Conservation (phyloP, 148 eudicot species). For the Drosera capensis region DNA sequence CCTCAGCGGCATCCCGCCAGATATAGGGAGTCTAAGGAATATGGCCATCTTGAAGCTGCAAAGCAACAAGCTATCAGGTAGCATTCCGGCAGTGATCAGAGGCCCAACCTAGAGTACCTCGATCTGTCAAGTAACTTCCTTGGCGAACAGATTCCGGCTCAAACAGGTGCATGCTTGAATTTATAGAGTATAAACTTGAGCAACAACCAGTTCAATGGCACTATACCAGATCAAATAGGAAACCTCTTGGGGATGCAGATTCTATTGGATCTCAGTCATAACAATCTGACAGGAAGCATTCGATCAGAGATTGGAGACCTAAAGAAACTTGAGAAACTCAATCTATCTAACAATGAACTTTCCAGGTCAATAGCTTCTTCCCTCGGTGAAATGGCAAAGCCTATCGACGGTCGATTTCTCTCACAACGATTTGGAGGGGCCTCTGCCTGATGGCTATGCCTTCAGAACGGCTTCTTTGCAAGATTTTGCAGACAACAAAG, state of each 20-base stretch:
- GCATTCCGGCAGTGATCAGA: constrained; percentile 6
- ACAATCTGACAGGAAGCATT: constrained; percentile 10
- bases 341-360: constrained; percentile 20
- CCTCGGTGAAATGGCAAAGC: constrained; percentile 9
- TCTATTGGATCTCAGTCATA: constrained; percentile 19
- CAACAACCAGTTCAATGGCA: constrained; percentile 8
- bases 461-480: constrained; percentile 3
- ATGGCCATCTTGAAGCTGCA: constrained; percentile 1
- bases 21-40: constrained; percentile 3
- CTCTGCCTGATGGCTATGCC: constrained; percentile 13
- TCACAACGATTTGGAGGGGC: constrained; percentile 17
- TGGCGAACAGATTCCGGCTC: constrained; percentile 8
- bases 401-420: constrained; percentile 13
- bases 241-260: constrained; percentile 5
- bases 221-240: constrained; percentile 11
- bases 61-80: constrained; percentile 11
- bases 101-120: neutral
- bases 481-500: constrained; percentile 9
- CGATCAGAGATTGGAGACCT: constrained; percentile 8
- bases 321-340: constrained; percentile 8
- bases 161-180: constrained; percentile 4
- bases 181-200: constrained; percentile 14
- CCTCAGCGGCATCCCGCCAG: constrained; percentile 11
- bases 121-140: constrained; percentile 14
- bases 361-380: constrained; percentile 17